Evolutionary conservation across 2,329 filamentous ascomycete species (phyloP).

Genomic region (Xylariomycetidae sp.): DNA sequence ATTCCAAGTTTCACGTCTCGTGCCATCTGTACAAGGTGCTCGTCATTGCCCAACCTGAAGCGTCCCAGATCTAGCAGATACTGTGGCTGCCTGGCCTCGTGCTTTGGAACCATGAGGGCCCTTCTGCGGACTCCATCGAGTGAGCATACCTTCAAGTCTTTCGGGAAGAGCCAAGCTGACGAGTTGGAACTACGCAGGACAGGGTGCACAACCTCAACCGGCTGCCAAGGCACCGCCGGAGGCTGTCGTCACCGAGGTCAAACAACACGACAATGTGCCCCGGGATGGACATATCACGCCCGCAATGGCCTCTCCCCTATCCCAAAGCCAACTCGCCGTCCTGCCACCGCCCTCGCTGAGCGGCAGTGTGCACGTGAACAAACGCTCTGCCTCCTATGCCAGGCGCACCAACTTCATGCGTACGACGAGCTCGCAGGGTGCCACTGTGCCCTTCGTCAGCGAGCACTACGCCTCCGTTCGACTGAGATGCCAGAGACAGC

Average conservation of each 20-base stretch:
- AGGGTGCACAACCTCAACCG: conserved; percentile 1
- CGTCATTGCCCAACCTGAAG: conserved; percentile 13
- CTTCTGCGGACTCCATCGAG: conserved; percentile 6
- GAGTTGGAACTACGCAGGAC: conserved; percentile 1
- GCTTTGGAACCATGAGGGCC: conserved; percentile 8
- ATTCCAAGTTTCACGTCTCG: no score
- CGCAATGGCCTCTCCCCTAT: neutral
- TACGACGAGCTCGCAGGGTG: conserved; percentile 2
- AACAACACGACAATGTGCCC: conserved; percentile 1
- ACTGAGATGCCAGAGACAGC: conserved; percentile 9
- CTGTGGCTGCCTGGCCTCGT: conserved; percentile 5
- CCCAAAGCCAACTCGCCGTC: conserved; percentile 2
- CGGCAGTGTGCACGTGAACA: conserved; percentile 5
- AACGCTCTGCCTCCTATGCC: conserved; percentile 2
- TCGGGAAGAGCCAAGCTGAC: neutral
- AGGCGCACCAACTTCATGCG: conserved; percentile 8
- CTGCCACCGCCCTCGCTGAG: conserved; percentile 5
- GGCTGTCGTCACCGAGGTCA: neutral
- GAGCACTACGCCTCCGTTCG: conserved; percentile 11
- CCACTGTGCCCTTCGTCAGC: no score
- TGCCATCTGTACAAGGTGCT: no score
- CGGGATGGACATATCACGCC: neutral
- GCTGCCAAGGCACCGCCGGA: conserved; percentile 1
- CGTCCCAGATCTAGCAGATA: conserved; percentile 3
- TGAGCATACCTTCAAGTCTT: neutral